phyloP scores from a whole-genome alignment of 1,284 basidiomycete species.

The Leccinum fallax region DNA sequence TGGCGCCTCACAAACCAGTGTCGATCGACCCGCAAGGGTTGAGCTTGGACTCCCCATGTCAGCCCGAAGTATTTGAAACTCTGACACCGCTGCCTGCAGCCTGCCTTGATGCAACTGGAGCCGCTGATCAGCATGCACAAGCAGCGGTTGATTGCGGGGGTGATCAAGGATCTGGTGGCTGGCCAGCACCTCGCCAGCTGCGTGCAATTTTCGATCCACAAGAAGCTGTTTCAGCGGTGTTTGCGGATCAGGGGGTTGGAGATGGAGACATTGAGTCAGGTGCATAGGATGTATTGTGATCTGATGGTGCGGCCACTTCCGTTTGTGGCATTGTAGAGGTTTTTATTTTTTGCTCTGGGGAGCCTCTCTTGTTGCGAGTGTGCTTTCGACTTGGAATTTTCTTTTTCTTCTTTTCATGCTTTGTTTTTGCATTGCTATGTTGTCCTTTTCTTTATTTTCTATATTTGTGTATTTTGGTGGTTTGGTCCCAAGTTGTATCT shows the following conservation, averaged over 20 bases:
- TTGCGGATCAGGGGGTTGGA: conserved; percentile 69
- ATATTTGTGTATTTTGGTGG: neutral
- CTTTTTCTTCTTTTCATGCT: neutral
- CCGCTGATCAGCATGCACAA: conserved; percentile 89
- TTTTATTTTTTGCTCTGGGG: neutral
- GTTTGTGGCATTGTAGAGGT: conserved; percentile 24
- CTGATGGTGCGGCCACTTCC: conserved; percentile 17
- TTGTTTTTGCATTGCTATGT: neutral
- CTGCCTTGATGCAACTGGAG: conserved; percentile 75
- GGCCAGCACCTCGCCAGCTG: conserved; percentile 80
- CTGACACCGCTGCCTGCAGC: conserved; percentile 58
- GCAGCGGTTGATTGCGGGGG: conserved; percentile 75
- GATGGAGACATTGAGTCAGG: conserved; percentile 52
- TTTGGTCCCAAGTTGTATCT: conserved; percentile 18
- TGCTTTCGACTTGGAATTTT: neutral
- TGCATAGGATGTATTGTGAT: conserved; percentile 40
- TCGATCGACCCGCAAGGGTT: conserved; percentile 62
- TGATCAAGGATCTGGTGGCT: conserved; percentile 75
- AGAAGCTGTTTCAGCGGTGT: conserved; percentile 74
- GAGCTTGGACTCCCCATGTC: conserved; percentile 55
- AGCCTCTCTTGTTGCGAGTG: too few relatives aligned
- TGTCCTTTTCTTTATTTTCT: neutral
- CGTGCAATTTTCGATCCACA: conserved; percentile 69
- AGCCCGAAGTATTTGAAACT: conserved; percentile 75
- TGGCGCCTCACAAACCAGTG: conserved; percentile 60